Evolutionary conservation across 2,329 filamentous ascomycete genomes (phyloP), one percentile per base, ranked within the genome.

Genomic region (Arthrobotrys pseudoclavata): DNA sequence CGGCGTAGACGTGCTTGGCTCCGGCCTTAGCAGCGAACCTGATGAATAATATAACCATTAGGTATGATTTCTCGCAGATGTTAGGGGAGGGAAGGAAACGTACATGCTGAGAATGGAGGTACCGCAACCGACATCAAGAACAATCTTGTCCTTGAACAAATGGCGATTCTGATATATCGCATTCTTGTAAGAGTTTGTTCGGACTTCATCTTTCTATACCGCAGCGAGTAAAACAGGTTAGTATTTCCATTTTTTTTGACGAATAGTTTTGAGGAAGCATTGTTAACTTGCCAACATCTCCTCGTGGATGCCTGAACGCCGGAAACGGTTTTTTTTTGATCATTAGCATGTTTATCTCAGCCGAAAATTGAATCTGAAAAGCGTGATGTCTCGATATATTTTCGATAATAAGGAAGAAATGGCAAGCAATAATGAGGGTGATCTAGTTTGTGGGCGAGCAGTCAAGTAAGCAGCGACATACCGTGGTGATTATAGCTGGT

Each of bases 81-180:
- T 47, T 20, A 62, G 61, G 68, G 45, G 45, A 22, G 70, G 79
- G 76, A 84, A n/a, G 13, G 5, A 90, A 78, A 84, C 90, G 83
- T 89, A 97, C 96, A 99, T 98, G 89, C 94, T 97, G 82, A 99
- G 92, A 85, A 99, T 99, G 82, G 92, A 92, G 75, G 96, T 99
- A 83, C 96, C 95, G 85, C 95, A 99, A 84, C 95, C 95, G 77
- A 99, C 96, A 85, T 99, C 95, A 80, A 99, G 92, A 80, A 99
- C 94, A 80, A 97, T 87, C 88, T 94, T 94, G 86, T 94, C 91
- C 87, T 93, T 93, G 87, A 96, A 95, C 29, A 96, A 86, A 84
- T 98, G 96, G 85, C 91, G 92, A 87, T 98, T 99, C 85, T 98
- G 94, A 84, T 97, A 91, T 84, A 99, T 98, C 62, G 96, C 90